Conservation (phyloP, 306 rosid genomes). For the Abrus precatorius region DNA sequence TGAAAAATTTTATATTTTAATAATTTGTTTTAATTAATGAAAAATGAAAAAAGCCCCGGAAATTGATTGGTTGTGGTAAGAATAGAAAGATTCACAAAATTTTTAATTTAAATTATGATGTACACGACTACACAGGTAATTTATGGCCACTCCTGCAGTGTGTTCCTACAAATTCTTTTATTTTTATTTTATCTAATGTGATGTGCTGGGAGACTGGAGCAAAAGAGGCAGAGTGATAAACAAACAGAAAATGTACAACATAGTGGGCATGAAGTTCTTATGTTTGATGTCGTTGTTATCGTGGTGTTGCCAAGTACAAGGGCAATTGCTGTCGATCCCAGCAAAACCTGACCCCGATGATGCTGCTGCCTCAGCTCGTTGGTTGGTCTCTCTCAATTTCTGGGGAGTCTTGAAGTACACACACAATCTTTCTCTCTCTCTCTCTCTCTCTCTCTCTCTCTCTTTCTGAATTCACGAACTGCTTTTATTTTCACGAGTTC, state of each 20-base stretch:
- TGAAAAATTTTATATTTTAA: no score
- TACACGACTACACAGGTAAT: no score
- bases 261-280: not conserved
- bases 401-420: constrained; percentile 85
- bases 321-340: constrained; percentile 47
- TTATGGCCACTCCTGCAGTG: no score
- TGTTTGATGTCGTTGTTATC: constrained; percentile 21
- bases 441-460: not conserved
- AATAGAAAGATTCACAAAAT: no score
- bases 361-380: constrained; percentile 83
- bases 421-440: constrained; percentile 13
- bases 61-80: no score
- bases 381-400: constrained; percentile 76
- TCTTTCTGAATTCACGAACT: not conserved
- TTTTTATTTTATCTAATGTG: no score
- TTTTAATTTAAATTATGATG: no score
- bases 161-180: no score
- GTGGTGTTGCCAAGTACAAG: constrained; percentile 42
- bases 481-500: not conserved
- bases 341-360: constrained; percentile 74
- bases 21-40: no score
- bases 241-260: not conserved
- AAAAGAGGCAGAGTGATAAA: not conserved
- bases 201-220: not conserved
- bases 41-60: no score